Conservation (phyloP, 2,329 filamentous ascomycete species). For the Phialophora macrospora region DNA sequence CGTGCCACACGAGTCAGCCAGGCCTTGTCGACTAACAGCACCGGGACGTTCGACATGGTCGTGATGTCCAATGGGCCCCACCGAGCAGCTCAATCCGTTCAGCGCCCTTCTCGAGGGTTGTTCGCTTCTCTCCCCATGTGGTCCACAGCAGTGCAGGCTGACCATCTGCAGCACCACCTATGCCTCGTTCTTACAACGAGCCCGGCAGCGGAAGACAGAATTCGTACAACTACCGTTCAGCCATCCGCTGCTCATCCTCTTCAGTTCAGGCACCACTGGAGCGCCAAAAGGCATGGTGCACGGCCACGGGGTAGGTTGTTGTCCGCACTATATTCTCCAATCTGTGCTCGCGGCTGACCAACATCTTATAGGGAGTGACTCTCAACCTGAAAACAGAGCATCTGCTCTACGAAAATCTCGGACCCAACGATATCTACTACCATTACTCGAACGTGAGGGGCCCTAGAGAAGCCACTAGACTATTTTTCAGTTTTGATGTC, state of each 20-base stretch:
- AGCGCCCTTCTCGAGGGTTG: too few species aligned
- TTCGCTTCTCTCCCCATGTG: too few species aligned
- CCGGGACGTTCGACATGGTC: not conserved
- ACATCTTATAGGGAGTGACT: slow-evolving; percentile 39
- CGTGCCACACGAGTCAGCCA: not conserved
- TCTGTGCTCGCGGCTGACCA: not conserved
- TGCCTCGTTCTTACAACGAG: not conserved
- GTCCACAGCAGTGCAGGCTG: not conserved
- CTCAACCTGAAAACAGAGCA: slow-evolving; percentile 62
- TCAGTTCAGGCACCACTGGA: slow-evolving; percentile 50
- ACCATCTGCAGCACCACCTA: slow-evolving; percentile 1
- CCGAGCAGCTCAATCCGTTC: too few species aligned
- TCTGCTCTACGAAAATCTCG: slow-evolving; percentile 3
- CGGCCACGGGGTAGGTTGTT: slow-evolving; percentile 49
- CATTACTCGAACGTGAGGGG: slow-evolving; percentile 47
- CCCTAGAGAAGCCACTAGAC: not conserved
- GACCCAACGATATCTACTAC: slow-evolving; percentile 46
- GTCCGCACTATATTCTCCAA: not conserved
- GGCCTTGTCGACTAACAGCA: not conserved
- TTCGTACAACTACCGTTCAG: slow-evolving; percentile 69
- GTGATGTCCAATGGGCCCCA: not conserved
- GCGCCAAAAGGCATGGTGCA: slow-evolving; percentile 82
- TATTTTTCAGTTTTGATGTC: not conserved
- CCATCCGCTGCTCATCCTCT: slow-evolving; percentile 67
- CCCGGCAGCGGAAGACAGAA: not conserved